Base-by-base conservation (phyloP, 129 eudicot species). In the Artemisia tridentata region DNA sequence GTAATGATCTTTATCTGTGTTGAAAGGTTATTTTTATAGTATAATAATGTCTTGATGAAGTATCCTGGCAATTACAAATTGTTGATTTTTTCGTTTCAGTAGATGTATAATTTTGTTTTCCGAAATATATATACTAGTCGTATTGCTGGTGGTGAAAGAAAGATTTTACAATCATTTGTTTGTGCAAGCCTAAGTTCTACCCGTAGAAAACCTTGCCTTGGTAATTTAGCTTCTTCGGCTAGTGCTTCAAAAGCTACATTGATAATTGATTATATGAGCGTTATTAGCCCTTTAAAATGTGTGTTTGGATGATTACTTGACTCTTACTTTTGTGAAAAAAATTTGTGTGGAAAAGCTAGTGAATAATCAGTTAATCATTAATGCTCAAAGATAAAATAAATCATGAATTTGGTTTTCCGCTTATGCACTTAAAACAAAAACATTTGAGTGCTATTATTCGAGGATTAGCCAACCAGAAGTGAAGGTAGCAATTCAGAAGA, bases 241-340 rank as follows among this genome's bases (percentile, higher is more conserved):
- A 7, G 45, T 63, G 60, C 9, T 73, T 63, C 56, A 7, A 2
- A 73, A 73, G 78, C 71, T 73, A 73, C 45, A 51, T 18, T 50
- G 31, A 48, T 46, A 14, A 13, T 20, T 12, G 9, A 3, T 47
- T 48, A 14, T 48, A 45, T 4, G 1, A 47, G 11, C 5, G 4
- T 31, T 18, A 46, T 45, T 31, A 3, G 7, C 38, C 6, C 34
- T 29, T 29, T 4, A 27, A 27, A 27, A 27, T 27, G 3, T 3
- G 31, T 27, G 31, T 27, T 27, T 27, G 31, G 31, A 27, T 27
- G 3, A 27, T 27, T 27, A 27, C 31, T 27, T 27, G 31, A 27
- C 31, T 27, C 31, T 3, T 27, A 27, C 5, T 27, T 27, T 3
- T 27, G 5, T 27, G 5, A 27, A 27, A 27, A 27, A 3, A 27